These are phyloP conservation scores for Colletotrichum orbiculare DNA, from an alignment of 2,329 filamentous ascomycete genomes.

Conservation along the genomic window DNA sequence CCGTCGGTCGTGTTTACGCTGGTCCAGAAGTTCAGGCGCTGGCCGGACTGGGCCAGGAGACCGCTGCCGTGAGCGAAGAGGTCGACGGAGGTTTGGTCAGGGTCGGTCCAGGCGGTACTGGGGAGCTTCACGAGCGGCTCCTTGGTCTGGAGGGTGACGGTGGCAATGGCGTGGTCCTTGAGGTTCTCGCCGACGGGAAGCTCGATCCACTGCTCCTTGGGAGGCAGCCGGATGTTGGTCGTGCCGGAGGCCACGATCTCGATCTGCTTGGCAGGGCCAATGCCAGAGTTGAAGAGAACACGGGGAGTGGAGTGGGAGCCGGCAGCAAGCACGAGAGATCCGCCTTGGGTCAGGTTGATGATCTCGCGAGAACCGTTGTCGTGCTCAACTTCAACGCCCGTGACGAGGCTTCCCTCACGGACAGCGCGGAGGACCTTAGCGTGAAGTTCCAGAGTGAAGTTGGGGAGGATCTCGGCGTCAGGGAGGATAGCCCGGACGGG, in stretches of 20 bases:
- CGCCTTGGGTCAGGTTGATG: constrained; percentile 35
- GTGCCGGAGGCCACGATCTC: constrained; percentile 58
- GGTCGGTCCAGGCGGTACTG: constrained; percentile 42
- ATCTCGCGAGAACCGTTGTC: constrained; percentile 24
- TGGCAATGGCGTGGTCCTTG: constrained; percentile 47
- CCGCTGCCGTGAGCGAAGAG: constrained; percentile 50
- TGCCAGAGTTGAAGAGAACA: constrained; percentile 66
- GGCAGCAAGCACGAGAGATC: constrained; percentile 47
- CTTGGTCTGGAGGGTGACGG: constrained; percentile 44
- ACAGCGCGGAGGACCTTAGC: constrained; percentile 38
- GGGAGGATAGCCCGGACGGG: constrained; percentile 51
- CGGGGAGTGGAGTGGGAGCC: constrained; percentile 67
- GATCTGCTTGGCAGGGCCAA: constrained; percentile 63
- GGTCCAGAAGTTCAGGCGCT: constrained; percentile 60
- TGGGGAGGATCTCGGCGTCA: constrained; percentile 47
- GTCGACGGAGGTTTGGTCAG: constrained; percentile 43
- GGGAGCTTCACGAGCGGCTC: constrained; percentile 34
- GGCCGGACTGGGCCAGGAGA: constrained; percentile 56
- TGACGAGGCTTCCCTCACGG: constrained; percentile 45
- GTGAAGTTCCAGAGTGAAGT: constrained; percentile 47
- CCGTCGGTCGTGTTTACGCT: constrained; percentile 55
- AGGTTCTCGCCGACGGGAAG: constrained; percentile 56
- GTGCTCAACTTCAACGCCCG: constrained; percentile 45
- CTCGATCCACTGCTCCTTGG: constrained; percentile 41
- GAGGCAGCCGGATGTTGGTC: constrained; percentile 36